These are phyloP conservation scores for Cubamyces lactineus DNA, from an alignment of 768 basidiomycete species.

Conservation along the genomic window DNA sequence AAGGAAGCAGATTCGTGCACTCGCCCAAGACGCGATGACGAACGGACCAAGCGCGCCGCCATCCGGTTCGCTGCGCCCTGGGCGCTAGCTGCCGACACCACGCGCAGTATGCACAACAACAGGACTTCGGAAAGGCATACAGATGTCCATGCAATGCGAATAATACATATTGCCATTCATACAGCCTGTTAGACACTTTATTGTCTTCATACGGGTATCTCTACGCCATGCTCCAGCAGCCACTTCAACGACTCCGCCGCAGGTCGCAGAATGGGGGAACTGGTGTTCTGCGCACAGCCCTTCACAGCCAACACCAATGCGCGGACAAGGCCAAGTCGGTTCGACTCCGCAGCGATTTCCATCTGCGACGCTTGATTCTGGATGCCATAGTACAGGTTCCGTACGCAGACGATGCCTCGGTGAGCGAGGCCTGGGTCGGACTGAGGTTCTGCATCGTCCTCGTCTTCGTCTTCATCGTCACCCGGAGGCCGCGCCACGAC, in stretches of 20 bases:
- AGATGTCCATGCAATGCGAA: neutral
- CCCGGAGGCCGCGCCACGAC: slow-evolving; percentile 39
- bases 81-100: neutral
- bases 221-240: slow-evolving; percentile 37
- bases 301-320: slow-evolving; percentile 57
- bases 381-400: slow-evolving; percentile 60
- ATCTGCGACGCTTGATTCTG: slow-evolving; percentile 43
- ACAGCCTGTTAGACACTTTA: too few species aligned
- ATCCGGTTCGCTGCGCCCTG: slow-evolving; percentile 1
- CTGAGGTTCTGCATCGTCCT: slow-evolving; percentile 32
- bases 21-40: slow-evolving; percentile 1
- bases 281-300: slow-evolving; percentile 39
- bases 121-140: too few species aligned
- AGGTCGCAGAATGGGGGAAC: slow-evolving; percentile 47
- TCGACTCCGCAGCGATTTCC: slow-evolving; percentile 53
- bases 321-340: slow-evolving; percentile 53
- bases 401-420: slow-evolving; percentile 75
- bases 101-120: too few species aligned
- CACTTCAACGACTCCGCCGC: slow-evolving; percentile 55
- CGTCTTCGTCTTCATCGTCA: slow-evolving; percentile 40
- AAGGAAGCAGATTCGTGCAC: slow-evolving; percentile 7
- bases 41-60: slow-evolving; percentile 4
- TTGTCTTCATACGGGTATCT: slow-evolving; percentile 17
- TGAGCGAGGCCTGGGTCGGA: slow-evolving; percentile 69
- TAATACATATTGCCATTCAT: too few species aligned